Evolutionary conservation across 2,329 filamentous ascomycete genomes (phyloP).

Genomic region (Mycosphaerelloides madeirae): DNA sequence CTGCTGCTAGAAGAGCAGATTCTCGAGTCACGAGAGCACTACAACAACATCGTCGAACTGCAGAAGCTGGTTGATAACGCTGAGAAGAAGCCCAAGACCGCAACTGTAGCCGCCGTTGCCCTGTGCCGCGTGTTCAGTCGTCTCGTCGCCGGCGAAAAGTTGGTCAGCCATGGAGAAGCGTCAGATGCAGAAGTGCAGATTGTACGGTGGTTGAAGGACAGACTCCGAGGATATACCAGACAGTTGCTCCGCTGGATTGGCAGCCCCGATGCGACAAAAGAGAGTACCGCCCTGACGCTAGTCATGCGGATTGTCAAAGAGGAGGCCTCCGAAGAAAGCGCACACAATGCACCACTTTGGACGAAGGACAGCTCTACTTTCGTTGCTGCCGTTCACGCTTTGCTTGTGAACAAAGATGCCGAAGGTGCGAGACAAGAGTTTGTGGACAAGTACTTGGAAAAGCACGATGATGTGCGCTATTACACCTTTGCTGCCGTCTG

Average conservation of each 20-base stretch:
- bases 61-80: constrained; percentile 51
- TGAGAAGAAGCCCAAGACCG: constrained; percentile 50
- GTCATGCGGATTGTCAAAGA: constrained; percentile 81
- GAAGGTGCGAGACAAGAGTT: constrained; percentile 66
- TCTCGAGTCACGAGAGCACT: constrained; percentile 78
- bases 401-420: constrained; percentile 56
- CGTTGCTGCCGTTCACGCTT: constrained; percentile 55
- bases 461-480: constrained; percentile 79
- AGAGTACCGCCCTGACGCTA: constrained; percentile 68
- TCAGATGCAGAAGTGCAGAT: constrained; percentile 72
- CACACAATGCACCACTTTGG: constrained; percentile 58
- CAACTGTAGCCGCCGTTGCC: constrained; percentile 63
- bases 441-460: constrained; percentile 69
- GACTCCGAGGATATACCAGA: constrained; percentile 60
- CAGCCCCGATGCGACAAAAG: constrained; percentile 55
- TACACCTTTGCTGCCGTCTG: constrained; percentile 71
- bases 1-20: constrained; percentile 74
- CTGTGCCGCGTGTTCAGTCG: constrained; percentile 83
- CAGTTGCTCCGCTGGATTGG: constrained; percentile 56
- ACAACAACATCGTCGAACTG: constrained; percentile 80
- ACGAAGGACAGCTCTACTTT: constrained; percentile 58
- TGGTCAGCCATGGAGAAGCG: constrained; percentile 61
- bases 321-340: constrained; percentile 56
- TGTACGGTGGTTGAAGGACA: constrained; percentile 71
- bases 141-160: constrained; percentile 66